Conservation (phyloP, 495 filamentous ascomycete species). For the Aspergillus funiculosus region DNA sequence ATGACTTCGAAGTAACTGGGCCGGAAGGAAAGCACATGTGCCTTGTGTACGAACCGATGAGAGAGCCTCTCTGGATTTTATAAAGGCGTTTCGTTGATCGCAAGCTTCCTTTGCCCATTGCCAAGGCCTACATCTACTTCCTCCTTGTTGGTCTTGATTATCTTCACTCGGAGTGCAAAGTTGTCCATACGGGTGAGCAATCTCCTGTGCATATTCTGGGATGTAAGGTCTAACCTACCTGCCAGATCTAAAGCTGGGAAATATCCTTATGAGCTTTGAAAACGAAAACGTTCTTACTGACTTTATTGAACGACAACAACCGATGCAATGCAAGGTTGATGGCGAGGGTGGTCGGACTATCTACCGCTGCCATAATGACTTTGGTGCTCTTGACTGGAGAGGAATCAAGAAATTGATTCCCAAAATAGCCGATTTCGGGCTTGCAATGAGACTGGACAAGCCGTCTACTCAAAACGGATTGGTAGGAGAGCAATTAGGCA, state of each 20-base stretch:
- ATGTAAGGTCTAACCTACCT: not conserved
- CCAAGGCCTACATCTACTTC: constrained; percentile 27
- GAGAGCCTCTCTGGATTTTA: constrained; percentile 26
- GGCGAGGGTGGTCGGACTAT: constrained; percentile 2
- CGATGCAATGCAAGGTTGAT: constrained; percentile 24
- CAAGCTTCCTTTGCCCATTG: constrained; percentile 18
- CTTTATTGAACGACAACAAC: constrained; percentile 24
- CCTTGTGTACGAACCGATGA: constrained; percentile 32
- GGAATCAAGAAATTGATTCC: constrained; percentile 15
- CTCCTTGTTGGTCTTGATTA: constrained; percentile 36
- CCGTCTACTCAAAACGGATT: not conserved
- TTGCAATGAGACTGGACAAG: constrained; percentile 53
- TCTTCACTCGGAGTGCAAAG: constrained; percentile 31
- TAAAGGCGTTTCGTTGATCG: constrained; percentile 21
- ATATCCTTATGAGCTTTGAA: constrained; percentile 34
- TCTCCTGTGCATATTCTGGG: not conserved
- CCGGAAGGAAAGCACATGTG: constrained; percentile 30
- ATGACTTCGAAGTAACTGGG: constrained; percentile 21
- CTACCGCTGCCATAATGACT: constrained; percentile 19
- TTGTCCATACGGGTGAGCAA: constrained; percentile 24
- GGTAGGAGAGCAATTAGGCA: constrained; percentile 7
- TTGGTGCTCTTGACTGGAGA: constrained; percentile 21
- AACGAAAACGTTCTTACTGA: constrained; percentile 24
- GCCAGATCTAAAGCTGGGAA: constrained; percentile 34
- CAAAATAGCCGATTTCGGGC: constrained; percentile 79